A percentile compares a stretch with the other conserved stretches of the same genome.
phyloP scores from a whole-genome alignment of 208 protist species.

The Leishmania mexicana region DNA sequence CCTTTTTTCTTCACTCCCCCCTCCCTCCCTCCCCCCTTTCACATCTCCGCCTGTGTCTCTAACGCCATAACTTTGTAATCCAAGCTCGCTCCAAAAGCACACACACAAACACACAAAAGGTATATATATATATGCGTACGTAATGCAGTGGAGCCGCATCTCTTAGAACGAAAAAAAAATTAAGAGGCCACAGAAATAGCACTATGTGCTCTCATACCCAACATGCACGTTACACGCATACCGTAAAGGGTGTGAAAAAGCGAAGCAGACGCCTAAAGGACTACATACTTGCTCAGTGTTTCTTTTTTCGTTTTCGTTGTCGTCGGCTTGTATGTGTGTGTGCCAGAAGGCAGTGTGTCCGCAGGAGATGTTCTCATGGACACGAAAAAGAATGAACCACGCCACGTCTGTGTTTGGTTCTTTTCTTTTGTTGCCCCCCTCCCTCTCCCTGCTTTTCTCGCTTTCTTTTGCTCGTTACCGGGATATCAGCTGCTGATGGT shows the following conservation, averaged over 20 bases:
- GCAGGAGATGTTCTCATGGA: not conserved
- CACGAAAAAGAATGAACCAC: not conserved
- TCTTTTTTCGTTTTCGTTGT: not conserved
- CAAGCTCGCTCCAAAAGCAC: not conserved
- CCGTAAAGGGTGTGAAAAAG: not conserved
- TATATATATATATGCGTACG: not conserved
- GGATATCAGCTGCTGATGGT: not conserved
- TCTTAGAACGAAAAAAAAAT: not conserved
- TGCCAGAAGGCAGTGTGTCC: not conserved
- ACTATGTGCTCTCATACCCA: not conserved
- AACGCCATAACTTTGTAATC: not conserved
- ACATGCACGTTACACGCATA: not conserved
- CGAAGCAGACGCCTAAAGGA: not conserved
- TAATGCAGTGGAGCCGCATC: not conserved
- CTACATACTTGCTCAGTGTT: not conserved
- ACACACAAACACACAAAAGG: not conserved
- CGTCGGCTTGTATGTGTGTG: not conserved
- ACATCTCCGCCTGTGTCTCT: not conserved
- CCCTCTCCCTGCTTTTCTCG: not conserved
- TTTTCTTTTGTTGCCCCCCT: not conserved
- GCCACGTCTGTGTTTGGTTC: conserved; percentile 1
- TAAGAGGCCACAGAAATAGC: not conserved
- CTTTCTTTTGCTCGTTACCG: not conserved
- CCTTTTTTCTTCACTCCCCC: not conserved
- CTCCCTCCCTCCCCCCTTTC: not conserved